These are phyloP conservation scores for Andrographis paniculata DNA, from an alignment of 305 asterid species.

Conservation along the genomic window DNA sequence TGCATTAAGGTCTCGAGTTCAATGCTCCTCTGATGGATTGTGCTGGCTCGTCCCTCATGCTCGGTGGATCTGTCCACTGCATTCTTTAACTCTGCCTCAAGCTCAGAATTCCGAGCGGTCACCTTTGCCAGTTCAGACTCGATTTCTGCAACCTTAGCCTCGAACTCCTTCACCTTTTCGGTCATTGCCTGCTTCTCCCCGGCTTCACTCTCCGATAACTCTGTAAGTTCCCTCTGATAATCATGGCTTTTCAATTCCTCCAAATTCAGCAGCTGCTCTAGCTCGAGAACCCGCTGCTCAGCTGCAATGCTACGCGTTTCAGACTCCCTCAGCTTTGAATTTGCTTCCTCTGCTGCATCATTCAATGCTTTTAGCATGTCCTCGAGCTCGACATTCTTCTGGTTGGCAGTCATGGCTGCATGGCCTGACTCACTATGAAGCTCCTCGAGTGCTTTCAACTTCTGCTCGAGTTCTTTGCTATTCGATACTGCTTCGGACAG, in stretches of 20 bases:
- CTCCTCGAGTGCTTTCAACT: constrained; percentile 59
- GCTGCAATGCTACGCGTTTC: constrained; percentile 47
- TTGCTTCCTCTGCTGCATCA: constrained; percentile 50
- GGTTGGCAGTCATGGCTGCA: constrained; percentile 36
- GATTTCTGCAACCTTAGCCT: constrained; percentile 39
- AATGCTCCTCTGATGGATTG: constrained; percentile 47
- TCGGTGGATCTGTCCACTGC: constrained; percentile 40
- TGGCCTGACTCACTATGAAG: constrained; percentile 54
- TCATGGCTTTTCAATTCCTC: constrained; percentile 47
- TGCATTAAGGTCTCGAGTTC: constrained; percentile 73
- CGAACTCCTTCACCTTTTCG: constrained; percentile 41
- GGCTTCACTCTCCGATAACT: constrained; percentile 35
- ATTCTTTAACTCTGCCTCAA: constrained; percentile 60
- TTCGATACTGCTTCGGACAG: constrained; percentile 60
- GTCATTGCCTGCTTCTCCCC: constrained; percentile 51
- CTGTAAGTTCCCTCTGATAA: constrained; percentile 42
- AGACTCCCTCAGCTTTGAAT: constrained; percentile 38
- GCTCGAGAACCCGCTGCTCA: constrained; percentile 52
- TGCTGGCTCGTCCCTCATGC: constrained; percentile 67
- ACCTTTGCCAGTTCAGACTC: constrained; percentile 47
- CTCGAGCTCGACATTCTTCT: constrained; percentile 56
- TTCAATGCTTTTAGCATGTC: constrained; percentile 34
- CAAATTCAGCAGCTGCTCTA: constrained; percentile 55
- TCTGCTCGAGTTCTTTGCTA: constrained; percentile 61
- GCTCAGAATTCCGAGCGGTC: constrained; percentile 46